Evolutionary conservation across 306 rosid genomes (phyloP), one percentile per base, ranked within the genome.

Genomic region (Begonia loranthoides): DNA sequence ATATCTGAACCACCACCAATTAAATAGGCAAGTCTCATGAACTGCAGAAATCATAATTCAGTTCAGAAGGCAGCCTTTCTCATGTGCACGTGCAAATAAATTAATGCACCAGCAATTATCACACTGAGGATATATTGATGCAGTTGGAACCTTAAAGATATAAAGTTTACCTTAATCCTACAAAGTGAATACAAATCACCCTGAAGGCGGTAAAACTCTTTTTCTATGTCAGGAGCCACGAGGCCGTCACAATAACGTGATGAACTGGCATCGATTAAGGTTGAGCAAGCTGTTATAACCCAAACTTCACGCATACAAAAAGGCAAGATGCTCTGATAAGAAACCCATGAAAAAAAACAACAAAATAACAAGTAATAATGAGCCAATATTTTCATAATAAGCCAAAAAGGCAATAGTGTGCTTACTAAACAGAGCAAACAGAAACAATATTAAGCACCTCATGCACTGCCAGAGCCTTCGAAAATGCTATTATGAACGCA

Each of bases 301-400:
- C 96, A 90, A 56, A 86, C 82, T 80, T 90, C 96, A 58, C 96
- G 94, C 96, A 78, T 78, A 56, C 94, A 90, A 68, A 83, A 90
- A 24, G 99, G 96, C 12, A 86, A 77, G 67, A 71, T 77, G 68
- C 62, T 79, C 99, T 90, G 93, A 51, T 60, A 79, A 67, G 69
- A 85, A 72, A 56, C 57, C 66, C 67, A 70, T 62, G 64, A 67
- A 28, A 41, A 38, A 50, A 41, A 51, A n/a, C 49, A 39, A 40
- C 49, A 39, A 40, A 51, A 41, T 21, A 36, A 54, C 53, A 51
- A 34, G 40, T 48, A 47, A 41, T 47, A 17, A 55, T 50, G 55
- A 59, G 50, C 41, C 62, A 46, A 65, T 41, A 56, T 45, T 22
- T 57, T 55, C 60, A 59, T 50, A 66, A 56, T 57, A 38, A 50